Conservation (phyloP, 2,329 filamentous ascomycete genomes). For the Nothopassalora personata region DNA sequence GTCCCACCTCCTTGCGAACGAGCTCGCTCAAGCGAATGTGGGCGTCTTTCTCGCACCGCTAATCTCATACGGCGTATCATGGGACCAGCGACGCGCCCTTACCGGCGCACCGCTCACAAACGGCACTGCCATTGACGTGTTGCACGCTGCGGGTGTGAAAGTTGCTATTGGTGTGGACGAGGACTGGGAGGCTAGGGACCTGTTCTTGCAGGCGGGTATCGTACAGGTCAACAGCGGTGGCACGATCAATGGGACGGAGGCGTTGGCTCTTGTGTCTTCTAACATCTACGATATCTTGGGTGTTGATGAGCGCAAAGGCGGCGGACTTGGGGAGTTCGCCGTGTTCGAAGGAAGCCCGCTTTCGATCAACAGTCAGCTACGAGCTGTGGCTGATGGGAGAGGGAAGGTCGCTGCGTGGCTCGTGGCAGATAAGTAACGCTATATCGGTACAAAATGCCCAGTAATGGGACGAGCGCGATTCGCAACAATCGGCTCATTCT, state of each 20-base stretch:
- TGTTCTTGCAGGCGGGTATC: constrained; percentile 56
- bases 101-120: constrained; percentile 62
- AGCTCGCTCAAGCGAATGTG: constrained; percentile 53
- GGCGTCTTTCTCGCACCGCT: constrained; percentile 58
- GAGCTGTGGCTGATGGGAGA: constrained; percentile 47
- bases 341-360: constrained; percentile 60
- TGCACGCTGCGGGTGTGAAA: constrained; percentile 55
- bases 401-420: constrained; percentile 26
- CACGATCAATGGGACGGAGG: constrained; percentile 49
- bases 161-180: constrained; percentile 56
- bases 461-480: background rate
- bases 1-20: constrained; percentile 53
- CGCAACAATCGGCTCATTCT: background rate
- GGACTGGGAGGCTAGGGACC: constrained; percentile 57
- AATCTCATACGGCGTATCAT: constrained; percentile 50
- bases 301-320: constrained; percentile 24
- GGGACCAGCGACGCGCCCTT: constrained; percentile 59
- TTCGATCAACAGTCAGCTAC: constrained; percentile 53
- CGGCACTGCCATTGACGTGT: constrained; percentile 55
- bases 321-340: constrained; percentile 47
- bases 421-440: background rate
- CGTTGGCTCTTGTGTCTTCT: constrained; percentile 52
- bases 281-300: constrained; percentile 58
- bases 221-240: constrained; percentile 55
- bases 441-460: no score